These are phyloP conservation scores for Agrocybe pediades DNA, from an alignment of 768 basidiomycete genomes.

Conservation along the genomic window DNA sequence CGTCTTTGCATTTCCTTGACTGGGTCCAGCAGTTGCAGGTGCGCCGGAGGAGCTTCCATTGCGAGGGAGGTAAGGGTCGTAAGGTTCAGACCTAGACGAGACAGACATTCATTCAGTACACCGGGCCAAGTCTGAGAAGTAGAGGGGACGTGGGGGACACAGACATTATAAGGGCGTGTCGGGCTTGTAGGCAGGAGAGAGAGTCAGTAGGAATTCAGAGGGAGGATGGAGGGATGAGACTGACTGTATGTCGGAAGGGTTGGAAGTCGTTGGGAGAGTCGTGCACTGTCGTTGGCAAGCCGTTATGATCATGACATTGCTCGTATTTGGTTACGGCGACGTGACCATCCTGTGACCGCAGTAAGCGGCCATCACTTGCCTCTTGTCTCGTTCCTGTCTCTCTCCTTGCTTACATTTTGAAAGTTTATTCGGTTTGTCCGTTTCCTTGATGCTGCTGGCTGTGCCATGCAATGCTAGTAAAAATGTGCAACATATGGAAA, in stretches of 20 bases:
- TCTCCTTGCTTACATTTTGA: no score
- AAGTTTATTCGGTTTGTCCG: no score
- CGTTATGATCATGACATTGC: slow-evolving; percentile 11
- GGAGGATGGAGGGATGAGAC: slow-evolving; percentile 4
- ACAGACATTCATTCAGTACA: slow-evolving; percentile 5
- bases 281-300: slow-evolving; percentile 26
- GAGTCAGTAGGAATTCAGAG: slow-evolving; percentile 1
- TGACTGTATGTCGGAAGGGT: slow-evolving; percentile 35
- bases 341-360: slow-evolving; percentile 24
- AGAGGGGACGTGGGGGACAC: slow-evolving; percentile 15
- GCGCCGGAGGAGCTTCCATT: slow-evolving; percentile 63
- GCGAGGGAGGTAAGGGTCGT: slow-evolving; percentile 97
- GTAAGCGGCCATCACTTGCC: not conserved
- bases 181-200: slow-evolving; percentile 21
- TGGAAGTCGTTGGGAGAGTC: slow-evolving; percentile 26
- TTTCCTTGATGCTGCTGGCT: no score
- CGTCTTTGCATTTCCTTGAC: slow-evolving; percentile 77
- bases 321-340: slow-evolving; percentile 7
- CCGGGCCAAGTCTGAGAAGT: no score
- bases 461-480: no score
- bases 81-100: slow-evolving; percentile 86
- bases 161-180: slow-evolving; percentile 39
- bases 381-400: not conserved
- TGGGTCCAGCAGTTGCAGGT: slow-evolving; percentile 42
- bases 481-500: no score